Evolutionary conservation across 73 alveolate species (phyloP).

Genomic region (Tetrahymena thermophila): DNA sequence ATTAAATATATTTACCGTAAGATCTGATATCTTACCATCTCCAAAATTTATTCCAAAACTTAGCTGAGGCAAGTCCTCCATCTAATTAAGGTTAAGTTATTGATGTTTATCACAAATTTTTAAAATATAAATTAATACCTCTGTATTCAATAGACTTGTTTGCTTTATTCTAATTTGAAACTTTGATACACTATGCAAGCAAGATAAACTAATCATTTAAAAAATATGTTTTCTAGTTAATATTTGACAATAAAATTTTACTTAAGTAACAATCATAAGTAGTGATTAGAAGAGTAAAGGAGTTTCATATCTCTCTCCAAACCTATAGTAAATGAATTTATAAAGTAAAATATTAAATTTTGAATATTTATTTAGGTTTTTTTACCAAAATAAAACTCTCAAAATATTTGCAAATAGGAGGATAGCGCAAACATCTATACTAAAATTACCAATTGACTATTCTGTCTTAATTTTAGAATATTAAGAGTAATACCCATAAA

Average conservation of each 20-base stretch:
- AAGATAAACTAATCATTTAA: background rate
- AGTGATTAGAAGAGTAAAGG: background rate
- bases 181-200: background rate
- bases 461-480: background rate
- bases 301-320: background rate
- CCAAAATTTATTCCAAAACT: background rate
- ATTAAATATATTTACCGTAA: background rate
- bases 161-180: background rate
- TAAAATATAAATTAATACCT: background rate
- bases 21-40: background rate
- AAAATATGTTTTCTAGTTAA: background rate
- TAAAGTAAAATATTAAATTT: background rate
- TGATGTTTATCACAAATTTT: background rate
- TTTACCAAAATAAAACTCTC: slow-evolving; percentile 20
- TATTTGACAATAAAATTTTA: background rate
- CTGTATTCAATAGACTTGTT: background rate
- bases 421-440: slow-evolving; percentile 31
- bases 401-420: slow-evolving; percentile 20
- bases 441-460: slow-evolving; percentile 4
- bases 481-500: slow-evolving; percentile 9
- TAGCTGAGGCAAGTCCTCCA: background rate
- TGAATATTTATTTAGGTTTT: background rate
- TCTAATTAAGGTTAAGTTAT: background rate
- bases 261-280: background rate
- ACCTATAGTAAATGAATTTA: background rate